Conservation (phyloP, 441 rosid genomes). For the Erodium texanum region DNA sequence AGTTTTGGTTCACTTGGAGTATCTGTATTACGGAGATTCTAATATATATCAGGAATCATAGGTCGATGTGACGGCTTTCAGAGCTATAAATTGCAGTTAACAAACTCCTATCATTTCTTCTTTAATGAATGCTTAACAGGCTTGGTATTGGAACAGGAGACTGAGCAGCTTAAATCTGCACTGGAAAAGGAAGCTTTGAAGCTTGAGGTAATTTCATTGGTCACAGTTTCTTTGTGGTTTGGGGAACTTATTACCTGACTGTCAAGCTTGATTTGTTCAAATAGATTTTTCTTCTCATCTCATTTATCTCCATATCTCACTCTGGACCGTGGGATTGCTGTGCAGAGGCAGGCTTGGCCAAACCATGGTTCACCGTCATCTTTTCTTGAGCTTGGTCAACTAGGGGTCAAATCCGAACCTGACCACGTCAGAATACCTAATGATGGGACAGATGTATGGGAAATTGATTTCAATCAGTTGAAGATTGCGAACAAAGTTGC, state of each 20-base stretch:
- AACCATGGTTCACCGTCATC: slow-evolving; percentile 42
- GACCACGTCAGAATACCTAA: slow-evolving; percentile 50
- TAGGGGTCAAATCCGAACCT: slow-evolving; percentile 24
- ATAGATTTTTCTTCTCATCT: neutral
- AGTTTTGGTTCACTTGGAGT: neutral
- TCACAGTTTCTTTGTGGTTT: neutral
- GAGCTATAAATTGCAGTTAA: neutral
- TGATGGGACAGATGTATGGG: slow-evolving; percentile 75
- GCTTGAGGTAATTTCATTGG: slow-evolving; percentile 42
- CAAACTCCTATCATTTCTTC: neutral
- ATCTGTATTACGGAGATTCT: neutral
- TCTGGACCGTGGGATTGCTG: slow-evolving; percentile 7
- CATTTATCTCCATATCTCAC: neutral
- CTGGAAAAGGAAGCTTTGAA: slow-evolving; percentile 55
- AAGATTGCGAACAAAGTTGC: slow-evolving; percentile 55
- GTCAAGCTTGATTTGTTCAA: neutral
- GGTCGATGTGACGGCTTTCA: neutral
- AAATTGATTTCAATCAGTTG: slow-evolving; percentile 42
- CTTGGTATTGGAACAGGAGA: slow-evolving; percentile 35
- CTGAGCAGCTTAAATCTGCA: slow-evolving; percentile 39
- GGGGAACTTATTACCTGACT: neutral
- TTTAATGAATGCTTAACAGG: neutral
- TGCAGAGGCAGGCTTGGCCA: slow-evolving; percentile 56
- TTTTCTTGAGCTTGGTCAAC: slow-evolving; percentile 32
- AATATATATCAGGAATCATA: neutral